Evolutionary conservation across 371 early-diverging fungal species (phyloP), one percentile per base, ranked within the genome.

Genomic region (Circinella umbellata): DNA sequence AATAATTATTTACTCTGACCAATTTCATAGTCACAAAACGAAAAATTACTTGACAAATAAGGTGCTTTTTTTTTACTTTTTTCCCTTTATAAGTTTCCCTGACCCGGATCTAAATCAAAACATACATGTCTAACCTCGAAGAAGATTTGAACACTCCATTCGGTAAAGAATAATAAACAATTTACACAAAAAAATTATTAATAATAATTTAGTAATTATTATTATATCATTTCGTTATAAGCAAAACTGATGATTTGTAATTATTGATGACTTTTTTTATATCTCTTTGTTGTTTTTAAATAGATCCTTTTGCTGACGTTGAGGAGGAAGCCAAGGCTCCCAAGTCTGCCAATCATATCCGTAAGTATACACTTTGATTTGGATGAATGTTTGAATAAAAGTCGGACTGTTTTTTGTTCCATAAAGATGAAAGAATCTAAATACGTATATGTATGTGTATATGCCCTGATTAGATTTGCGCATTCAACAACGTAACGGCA

Each of bases 401-500:
- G 27, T 27, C 27, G 27, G 27, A 27, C 27, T 27, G 27, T 27
- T 27, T 27, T 27, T 27, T 27, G 27, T 27, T 27, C 2, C 27
- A 2, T 27, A 27, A 27, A 27, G 27, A 27, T 27, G 27, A 27
- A 27, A 27, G 27, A 27, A 27, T 27, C 27, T 27, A 27, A 27
- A 27, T 27, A 27, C 27, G 27, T 27, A 27, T 27, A 27, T 27
- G 2, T 2, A 27, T 27, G 2, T 27, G 27, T 27, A 2, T 51
- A n/a, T 51, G 15, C 6, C 6, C 42, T 42, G 6, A 11, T 9
- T 80, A 94, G 94, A 98, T 83, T 93, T 98, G 76, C 96, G 99
- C 80, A 94, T 98, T 74, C 97, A 97, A 82, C 98, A 96, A 82
- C 94, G 99, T 75, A 97, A 96, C 85, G 97, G 98, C 69, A 90